Percentiles rank a stretch among this genome's conserved stretches.
Evolutionary conservation across 805 yeast species (phyloP).

Genomic region (Scheffersomyces stipitis): DNA sequence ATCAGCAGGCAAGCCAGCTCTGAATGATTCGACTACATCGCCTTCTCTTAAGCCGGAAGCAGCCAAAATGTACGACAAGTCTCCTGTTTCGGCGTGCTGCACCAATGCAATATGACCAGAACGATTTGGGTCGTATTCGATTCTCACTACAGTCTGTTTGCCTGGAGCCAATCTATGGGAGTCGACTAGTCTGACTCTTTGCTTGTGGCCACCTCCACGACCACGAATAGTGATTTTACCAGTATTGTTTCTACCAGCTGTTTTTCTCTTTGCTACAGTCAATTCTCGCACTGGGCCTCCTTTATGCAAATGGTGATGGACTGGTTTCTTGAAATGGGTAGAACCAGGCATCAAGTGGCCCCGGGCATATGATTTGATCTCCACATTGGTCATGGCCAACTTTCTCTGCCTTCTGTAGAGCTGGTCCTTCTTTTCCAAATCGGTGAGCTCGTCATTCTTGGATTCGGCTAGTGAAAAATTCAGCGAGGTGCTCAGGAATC

Average conservation of each 20-base stretch:
- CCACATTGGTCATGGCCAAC: slow-evolving; percentile 66
- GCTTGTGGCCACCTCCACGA: slow-evolving; percentile 95
- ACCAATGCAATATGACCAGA: slow-evolving; percentile 89
- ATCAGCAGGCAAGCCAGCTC: slow-evolving; percentile 80
- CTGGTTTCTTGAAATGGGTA: slow-evolving; percentile 85
- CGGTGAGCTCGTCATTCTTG: slow-evolving; percentile 49
- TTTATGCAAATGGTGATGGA: slow-evolving; percentile 82
- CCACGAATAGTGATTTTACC: slow-evolving; percentile 92
- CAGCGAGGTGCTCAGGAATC: slow-evolving; percentile 9
- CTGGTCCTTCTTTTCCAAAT: slow-evolving; percentile 76
- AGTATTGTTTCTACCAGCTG: slow-evolving; percentile 85
- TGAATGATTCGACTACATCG: slow-evolving; percentile 84
- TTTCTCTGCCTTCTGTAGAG: slow-evolving; percentile 70
- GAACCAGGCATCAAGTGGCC: slow-evolving; percentile 74
- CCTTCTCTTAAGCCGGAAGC: slow-evolving; percentile 92
- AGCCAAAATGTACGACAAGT: slow-evolving; percentile 80
- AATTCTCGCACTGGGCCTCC: slow-evolving; percentile 78
- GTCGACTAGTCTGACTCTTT: slow-evolving; percentile 83
- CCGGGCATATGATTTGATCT: slow-evolving; percentile 74
- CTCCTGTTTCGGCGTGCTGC: slow-evolving; percentile 59
- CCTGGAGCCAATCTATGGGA: slow-evolving; percentile 68
- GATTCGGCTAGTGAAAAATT: background rate
- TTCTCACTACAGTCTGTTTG: slow-evolving; percentile 74
- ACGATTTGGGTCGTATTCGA: slow-evolving; percentile 95
- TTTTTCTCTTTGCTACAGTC: slow-evolving; percentile 68